Base-by-base conservation (phyloP, 2,329 filamentous ascomycete genomes). In the Fusarium udum region DNA sequence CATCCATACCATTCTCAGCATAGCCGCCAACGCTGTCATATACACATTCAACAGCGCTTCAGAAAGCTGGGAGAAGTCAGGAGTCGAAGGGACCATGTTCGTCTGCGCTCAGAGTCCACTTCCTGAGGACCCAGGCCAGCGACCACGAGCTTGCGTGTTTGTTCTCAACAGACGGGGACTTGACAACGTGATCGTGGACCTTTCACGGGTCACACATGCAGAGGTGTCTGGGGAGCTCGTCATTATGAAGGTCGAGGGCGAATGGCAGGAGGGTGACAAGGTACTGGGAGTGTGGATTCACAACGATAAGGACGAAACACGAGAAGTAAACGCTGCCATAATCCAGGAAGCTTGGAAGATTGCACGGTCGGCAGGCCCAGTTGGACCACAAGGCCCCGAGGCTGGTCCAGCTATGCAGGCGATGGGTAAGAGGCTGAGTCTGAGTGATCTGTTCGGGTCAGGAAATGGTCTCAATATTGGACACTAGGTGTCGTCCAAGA, bases 81-180 rank as follows among this genome's bases (percentile, higher is more conserved):
- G 92, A 63, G 88, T 95, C 16, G 95, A 97, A 82, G 96, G 96
- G 43, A 93, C 94, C 18, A 85, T 98, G 73, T 99, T 98, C 81
- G 89, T 98, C 60, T 97, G 93, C 85, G 88, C 92, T 72, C 87
- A 89, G 79, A 81, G 83, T 74, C 86, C 83, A 71, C 70, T 85
- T 76, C 76, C 80, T 6, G 79, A 81, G 7, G 82, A 80, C 34
- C 69, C 75, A 51, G 76, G 45, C 26, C 78, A 84, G 55, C 74
- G 76, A 15, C 80, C 84, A 40, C 79, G 84, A 22, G 84, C 85
- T 28, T 90, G 90, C 83, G 88, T 93, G 22, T 92, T 95, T 76
- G 86, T 95, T 12, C 85, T 95, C 70, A 95, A 94, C 82, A 87
- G 93, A 49, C 88, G 91, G 45, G 90, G 91, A 0, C 83, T 94